phyloP scores from a whole-genome alignment of 2,329 filamentous ascomycete genomes.

The Talaromyces sp. region DNA sequence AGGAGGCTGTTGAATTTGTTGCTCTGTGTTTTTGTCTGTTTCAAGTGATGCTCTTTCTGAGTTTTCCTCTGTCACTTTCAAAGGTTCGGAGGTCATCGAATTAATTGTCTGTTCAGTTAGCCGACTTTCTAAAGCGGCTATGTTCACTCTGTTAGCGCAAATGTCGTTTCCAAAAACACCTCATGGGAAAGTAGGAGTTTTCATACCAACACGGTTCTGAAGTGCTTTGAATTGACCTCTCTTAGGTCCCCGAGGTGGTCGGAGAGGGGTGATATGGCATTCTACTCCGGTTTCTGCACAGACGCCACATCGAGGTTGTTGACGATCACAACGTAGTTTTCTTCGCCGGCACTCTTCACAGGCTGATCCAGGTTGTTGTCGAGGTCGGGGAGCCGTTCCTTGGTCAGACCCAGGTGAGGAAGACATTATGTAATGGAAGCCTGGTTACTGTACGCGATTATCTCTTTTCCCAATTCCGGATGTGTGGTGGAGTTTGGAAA shows the following conservation, averaged over 20 bases:
- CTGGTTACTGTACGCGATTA: neutral
- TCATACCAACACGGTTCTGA: constrained; percentile 19
- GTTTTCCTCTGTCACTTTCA: neutral
- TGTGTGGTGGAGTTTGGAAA: neutral
- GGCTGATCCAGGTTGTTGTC: constrained; percentile 25
- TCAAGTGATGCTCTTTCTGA: neutral
- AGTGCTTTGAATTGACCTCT: constrained; percentile 23
- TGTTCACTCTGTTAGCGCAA: neutral
- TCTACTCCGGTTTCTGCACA: constrained; percentile 19
- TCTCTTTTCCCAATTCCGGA: neutral
- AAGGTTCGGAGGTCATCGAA: neutral
- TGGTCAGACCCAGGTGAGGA: constrained; percentile 5
- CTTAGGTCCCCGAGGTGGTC: constrained; percentile 21
- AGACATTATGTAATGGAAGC: neutral
- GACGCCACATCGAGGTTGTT: constrained; percentile 48
- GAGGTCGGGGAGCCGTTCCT: constrained; percentile 16
- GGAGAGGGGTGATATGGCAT: constrained; percentile 22
- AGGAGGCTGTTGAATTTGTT: neutral
- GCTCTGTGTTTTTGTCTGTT: neutral
- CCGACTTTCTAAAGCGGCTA: constrained; percentile 1
- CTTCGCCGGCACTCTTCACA: constrained; percentile 45
- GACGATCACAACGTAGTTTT: constrained; percentile 59
- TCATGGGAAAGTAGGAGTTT: neutral
- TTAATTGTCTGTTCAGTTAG: constrained; percentile 1
- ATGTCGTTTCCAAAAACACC: neutral